These are phyloP conservation scores for Ustilago bromivora DNA, from an alignment of 1,284 basidiomycete species.

Conservation along the genomic window DNA sequence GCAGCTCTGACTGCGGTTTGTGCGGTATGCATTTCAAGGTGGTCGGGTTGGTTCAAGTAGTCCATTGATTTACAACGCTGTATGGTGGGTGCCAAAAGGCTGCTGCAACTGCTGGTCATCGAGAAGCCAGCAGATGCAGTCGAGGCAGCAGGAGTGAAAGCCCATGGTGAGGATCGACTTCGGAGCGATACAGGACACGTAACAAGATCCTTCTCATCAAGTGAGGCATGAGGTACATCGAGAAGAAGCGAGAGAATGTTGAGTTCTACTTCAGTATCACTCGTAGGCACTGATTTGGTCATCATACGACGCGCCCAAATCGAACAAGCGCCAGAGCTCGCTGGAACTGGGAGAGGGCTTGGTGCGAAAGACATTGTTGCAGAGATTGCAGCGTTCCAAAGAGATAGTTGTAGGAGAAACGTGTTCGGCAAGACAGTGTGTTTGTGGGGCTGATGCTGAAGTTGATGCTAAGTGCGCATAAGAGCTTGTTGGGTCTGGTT, in stretches of 20 bases:
- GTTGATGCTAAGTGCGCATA: background rate
- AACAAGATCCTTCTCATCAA: constrained; percentile 13
- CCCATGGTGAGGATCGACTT: constrained; percentile 15
- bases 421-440: background rate
- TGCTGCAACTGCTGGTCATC: background rate
- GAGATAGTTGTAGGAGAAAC: background rate
- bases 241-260: constrained; percentile 44
- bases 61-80: constrained; percentile 24
- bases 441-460: background rate
- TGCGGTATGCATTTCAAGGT: constrained; percentile 45
- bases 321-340: constrained; percentile 15
- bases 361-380: constrained; percentile 22
- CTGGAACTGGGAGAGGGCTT: background rate
- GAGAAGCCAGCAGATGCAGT: background rate
- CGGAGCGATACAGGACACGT: constrained; percentile 15
- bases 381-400: constrained; percentile 19
- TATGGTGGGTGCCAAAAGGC: background rate
- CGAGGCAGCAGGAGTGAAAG: background rate
- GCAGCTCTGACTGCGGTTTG: constrained; percentile 49
- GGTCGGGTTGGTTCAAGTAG: constrained; percentile 3
- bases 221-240: constrained; percentile 26
- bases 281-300: constrained; percentile 21
- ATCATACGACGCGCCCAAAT: constrained; percentile 45
- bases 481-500: background rate
- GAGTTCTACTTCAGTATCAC: constrained; percentile 33